Evolutionary conservation across 1,139 yeast species (phyloP).

Genomic region (Eremothecium sinecaudum): DNA sequence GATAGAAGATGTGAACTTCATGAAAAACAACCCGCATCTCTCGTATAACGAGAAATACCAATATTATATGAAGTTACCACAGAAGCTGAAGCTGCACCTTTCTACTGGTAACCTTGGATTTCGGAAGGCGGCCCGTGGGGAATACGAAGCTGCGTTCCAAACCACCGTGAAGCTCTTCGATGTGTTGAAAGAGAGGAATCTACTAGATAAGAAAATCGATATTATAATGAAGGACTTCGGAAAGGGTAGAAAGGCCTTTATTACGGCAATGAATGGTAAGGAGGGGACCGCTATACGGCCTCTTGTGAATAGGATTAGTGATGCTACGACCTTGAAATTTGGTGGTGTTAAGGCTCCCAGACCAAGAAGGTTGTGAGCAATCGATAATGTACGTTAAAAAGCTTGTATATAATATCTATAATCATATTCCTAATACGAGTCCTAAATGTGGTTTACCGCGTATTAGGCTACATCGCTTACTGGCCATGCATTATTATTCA

Average conservation of each 20-base stretch:
- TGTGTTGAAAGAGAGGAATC: slow-evolving; percentile 51
- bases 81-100: slow-evolving; percentile 57
- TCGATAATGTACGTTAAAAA: no score
- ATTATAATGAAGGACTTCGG: slow-evolving; percentile 74
- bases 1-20: slow-evolving; percentile 53
- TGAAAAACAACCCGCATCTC: slow-evolving; percentile 46
- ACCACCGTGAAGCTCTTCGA: slow-evolving; percentile 67
- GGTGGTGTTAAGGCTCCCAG: slow-evolving; percentile 90
- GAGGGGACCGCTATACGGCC: slow-evolving; percentile 69
- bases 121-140: slow-evolving; percentile 73
- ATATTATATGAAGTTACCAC: slow-evolving; percentile 72
- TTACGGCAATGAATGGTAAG: slow-evolving; percentile 76
- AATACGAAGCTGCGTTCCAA: slow-evolving; percentile 92
- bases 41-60: slow-evolving; percentile 68
- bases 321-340: slow-evolving; percentile 70
- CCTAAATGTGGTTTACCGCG: neutral
- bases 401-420: neutral
- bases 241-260: slow-evolving; percentile 81
- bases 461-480: no score
- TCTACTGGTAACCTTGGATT: slow-evolving; percentile 70
- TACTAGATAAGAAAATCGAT: slow-evolving; percentile 54
- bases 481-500: no score
- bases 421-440: no score
- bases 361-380: slow-evolving; percentile 60
- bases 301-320: slow-evolving; percentile 59